Evolutionary conservation across 148 eudicot genomes (phyloP), one percentile per base, ranked within the genome.

Genomic region (Fagopyrum homotropicum): DNA sequence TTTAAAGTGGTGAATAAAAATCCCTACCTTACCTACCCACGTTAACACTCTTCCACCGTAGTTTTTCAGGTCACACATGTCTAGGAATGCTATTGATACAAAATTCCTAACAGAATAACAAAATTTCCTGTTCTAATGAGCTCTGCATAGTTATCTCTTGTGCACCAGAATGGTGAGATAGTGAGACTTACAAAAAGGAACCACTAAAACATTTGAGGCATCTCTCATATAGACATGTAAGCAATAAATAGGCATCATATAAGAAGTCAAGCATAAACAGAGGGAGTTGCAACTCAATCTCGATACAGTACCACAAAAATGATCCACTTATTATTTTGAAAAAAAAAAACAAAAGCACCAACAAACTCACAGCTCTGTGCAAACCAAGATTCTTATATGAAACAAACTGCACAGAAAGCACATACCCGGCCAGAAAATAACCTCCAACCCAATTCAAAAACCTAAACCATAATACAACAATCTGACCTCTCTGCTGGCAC

Each of bases 401-500:
- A 12, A 63, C 9, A 63, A 40, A 66, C 19, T 4, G 45, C 40
- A 66, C 43, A 29, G 43, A 1, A 35, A 40, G 16, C 43, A 46
- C 71, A 66, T 63, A 63, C 29, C n/a, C 66, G 1, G 16, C 59
- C 59, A 22, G 19, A 19, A 26, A 10, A 60, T 22, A 22, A 5
- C 66, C 69, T 63, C 16, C 4, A 9, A 63, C 35, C 44, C 44
- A 66, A 29, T 10, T n/a, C 69, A 75, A 75, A 73, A 9, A 60
- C 40, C n/a, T 75, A 16, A 43, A 30, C 15, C 51, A 12, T 45
- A 17, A 59, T 14, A 63, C 48, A 45, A 52, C 40, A 44, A 55
- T 69, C 75, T 75, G 76, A 96, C 99, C 99, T 96, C 99, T 82
- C 99, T 87, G 83, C 99, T 92, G 40, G 97, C 95, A 79, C 99